Conservation (phyloP, 495 filamentous ascomycete genomes). For the Rusavskia elegans region DNA sequence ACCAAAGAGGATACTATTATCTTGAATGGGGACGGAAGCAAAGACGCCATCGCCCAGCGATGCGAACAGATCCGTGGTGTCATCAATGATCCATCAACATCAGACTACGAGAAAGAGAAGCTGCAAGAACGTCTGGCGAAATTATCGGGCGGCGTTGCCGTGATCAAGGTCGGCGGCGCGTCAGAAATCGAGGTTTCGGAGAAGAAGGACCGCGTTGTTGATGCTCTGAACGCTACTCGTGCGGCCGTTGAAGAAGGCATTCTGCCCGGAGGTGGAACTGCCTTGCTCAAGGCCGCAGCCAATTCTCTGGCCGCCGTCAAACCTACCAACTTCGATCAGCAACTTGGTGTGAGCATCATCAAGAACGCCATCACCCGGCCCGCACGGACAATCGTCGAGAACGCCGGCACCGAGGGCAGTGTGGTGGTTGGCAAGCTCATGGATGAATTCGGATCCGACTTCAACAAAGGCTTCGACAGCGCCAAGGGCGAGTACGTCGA, state of each 20-base stretch:
- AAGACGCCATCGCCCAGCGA: slow-evolving; percentile 83
- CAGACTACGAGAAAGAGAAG: slow-evolving; percentile 99
- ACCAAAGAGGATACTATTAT: slow-evolving; percentile 99
- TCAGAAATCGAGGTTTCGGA: slow-evolving; percentile 97
- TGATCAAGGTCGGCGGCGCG: slow-evolving; percentile 95
- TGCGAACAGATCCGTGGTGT: slow-evolving; percentile 98
- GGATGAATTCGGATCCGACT: slow-evolving; percentile 81
- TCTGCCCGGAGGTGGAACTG: slow-evolving; percentile 93
- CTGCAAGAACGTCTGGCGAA: slow-evolving; percentile 98
- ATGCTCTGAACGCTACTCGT: slow-evolving; percentile 94
- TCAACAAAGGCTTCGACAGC: slow-evolving; percentile 97
- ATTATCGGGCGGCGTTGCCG: slow-evolving; percentile 96
- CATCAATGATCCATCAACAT: slow-evolving; percentile 82
- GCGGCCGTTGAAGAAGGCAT: slow-evolving; percentile 98
- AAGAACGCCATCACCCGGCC: slow-evolving; percentile 94
- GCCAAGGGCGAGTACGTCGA: slow-evolving; percentile 94
- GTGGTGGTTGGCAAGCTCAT: slow-evolving; percentile 96
- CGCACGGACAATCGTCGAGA: slow-evolving; percentile 90
- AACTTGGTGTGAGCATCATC: slow-evolving; percentile 93
- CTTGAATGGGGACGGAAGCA: slow-evolving; percentile 91
- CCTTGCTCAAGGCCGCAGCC: slow-evolving; percentile 88
- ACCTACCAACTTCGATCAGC: slow-evolving; percentile 92
- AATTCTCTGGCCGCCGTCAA: slow-evolving; percentile 74
- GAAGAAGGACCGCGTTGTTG: slow-evolving; percentile 99
- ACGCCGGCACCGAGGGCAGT: slow-evolving; percentile 88